Evolutionary conservation across 495 filamentous ascomycete genomes (phyloP).

Genomic region (Xylaria cubensis): DNA sequence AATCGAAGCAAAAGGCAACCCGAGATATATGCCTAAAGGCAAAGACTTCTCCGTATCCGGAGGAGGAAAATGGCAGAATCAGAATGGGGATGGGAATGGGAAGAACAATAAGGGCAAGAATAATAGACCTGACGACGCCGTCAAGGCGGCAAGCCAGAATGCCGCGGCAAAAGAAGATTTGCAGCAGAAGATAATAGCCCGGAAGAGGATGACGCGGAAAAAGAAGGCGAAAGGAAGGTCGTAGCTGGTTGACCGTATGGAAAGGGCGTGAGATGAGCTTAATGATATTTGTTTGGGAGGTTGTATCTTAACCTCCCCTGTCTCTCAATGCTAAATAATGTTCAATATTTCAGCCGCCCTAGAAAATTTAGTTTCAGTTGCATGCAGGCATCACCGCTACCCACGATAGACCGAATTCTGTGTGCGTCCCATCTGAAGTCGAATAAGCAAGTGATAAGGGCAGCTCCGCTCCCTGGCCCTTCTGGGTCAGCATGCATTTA

Average conservation of each 20-base stretch:
- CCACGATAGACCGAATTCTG: too few relatives aligned
- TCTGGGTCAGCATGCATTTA: too few relatives aligned
- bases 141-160: conserved; percentile 24
- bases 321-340: neutral
- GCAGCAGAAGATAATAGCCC: conserved; percentile 55
- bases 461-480: too few relatives aligned
- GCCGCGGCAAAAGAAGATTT: conserved; percentile 43
- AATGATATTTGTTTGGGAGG: neutral
- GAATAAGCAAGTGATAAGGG: too few relatives aligned
- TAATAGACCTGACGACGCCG: conserved; percentile 22
- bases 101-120: conserved; percentile 27
- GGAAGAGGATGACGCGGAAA: conserved; percentile 56
- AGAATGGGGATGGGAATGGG: conserved; percentile 29
- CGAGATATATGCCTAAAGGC: conserved; percentile 20
- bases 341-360: too few relatives aligned
- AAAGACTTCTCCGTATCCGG: conserved; percentile 43
- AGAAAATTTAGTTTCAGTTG: too few relatives aligned
- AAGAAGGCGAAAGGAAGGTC: conserved; percentile 50
- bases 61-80: conserved; percentile 34
- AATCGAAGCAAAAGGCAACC: neutral
- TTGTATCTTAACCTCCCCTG: neutral
- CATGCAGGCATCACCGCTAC: too few relatives aligned
- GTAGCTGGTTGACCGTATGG: neutral
- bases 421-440: too few relatives aligned
- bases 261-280: neutral